phyloP scores from a whole-genome alignment of 2,329 filamentous ascomycete genomes.

The Clonostachys rhizophaga region DNA sequence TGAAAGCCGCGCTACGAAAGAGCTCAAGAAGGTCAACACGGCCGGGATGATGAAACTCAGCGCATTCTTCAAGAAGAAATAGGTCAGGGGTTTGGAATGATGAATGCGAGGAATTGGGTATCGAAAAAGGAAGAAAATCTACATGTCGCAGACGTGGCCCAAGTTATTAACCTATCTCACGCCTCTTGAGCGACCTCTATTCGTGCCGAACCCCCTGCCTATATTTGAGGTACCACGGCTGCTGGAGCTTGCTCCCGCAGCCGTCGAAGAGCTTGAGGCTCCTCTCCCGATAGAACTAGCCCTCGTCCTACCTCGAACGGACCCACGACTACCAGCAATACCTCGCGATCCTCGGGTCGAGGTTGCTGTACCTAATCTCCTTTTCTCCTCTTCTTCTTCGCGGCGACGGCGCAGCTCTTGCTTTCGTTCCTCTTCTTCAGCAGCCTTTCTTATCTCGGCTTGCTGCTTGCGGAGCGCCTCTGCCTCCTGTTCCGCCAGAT shows the following conservation, averaged over 20 bases:
- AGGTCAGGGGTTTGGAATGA: conserved; percentile 7
- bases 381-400: conserved; percentile 53
- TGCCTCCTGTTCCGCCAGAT: conserved; percentile 80
- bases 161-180: conserved; percentile 10
- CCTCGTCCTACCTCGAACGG: conserved; percentile 15
- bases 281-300: conserved; percentile 8
- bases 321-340: conserved; percentile 17
- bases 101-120: conserved; percentile 2
- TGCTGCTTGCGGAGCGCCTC: conserved; percentile 71
- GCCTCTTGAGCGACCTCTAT: conserved; percentile 24
- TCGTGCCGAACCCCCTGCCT: conserved; percentile 23
- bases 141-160: conserved; percentile 1
- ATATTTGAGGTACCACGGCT: conserved; percentile 26
- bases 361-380: conserved; percentile 16
- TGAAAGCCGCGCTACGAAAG: conserved; percentile 70
- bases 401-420: conserved; percentile 63
- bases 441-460: conserved; percentile 70
- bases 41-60: conserved; percentile 97
- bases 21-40: conserved; percentile 86
- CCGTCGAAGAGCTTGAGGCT: conserved; percentile 16
- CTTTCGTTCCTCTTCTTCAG: conserved; percentile 73
- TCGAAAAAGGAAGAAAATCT: conserved; percentile 1
- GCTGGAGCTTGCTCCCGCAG: conserved; percentile 12
- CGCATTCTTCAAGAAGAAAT: conserved; percentile 79
- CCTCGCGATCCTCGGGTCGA: conserved; percentile 20